Evolutionary conservation across 306 rosid species (phyloP).

Genomic region (Vicia villosa): DNA sequence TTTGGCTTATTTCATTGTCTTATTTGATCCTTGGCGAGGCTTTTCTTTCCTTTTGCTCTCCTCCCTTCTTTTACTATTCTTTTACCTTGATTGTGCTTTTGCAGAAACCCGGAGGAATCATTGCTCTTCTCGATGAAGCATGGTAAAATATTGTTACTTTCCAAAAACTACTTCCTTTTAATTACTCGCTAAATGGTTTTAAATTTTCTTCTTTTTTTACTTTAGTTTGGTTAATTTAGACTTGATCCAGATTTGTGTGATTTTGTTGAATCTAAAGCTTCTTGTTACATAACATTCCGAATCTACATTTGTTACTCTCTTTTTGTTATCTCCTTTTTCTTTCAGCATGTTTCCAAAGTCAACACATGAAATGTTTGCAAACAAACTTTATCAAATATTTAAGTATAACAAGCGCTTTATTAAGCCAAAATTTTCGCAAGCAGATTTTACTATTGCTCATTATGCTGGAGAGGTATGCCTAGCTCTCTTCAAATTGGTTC

Average conservation of each 20-base stretch:
- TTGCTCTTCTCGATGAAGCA: slow-evolving; percentile 99
- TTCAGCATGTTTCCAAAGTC: slow-evolving; percentile 99
- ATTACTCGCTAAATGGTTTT: slow-evolving; percentile 32
- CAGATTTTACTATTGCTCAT: slow-evolving; percentile 83
- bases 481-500: slow-evolving; percentile 31
- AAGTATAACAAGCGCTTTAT: slow-evolving; percentile 83
- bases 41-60: slow-evolving; percentile 25
- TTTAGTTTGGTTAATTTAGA: slow-evolving; percentile 31
- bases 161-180: slow-evolving; percentile 25
- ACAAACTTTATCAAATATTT: slow-evolving; percentile 95
- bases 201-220: not conserved
- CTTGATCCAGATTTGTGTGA: slow-evolving; percentile 28
- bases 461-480: slow-evolving; percentile 98
- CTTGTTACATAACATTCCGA: slow-evolving; percentile 16
- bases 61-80: slow-evolving; percentile 9
- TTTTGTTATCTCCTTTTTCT: slow-evolving; percentile 30
- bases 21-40: slow-evolving; percentile 5
- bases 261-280: slow-evolving; percentile 35
- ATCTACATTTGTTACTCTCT: slow-evolving; percentile 27
- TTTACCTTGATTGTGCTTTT: slow-evolving; percentile 38
- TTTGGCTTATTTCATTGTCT: slow-evolving; percentile 32
- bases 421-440: slow-evolving; percentile 97
- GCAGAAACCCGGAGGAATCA: slow-evolving; percentile 98
- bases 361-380: slow-evolving; percentile 95
- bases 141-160: slow-evolving; percentile 61